phyloP scores from a whole-genome alignment of 2,329 filamentous ascomycete genomes.

The Epichloe typhina region DNA sequence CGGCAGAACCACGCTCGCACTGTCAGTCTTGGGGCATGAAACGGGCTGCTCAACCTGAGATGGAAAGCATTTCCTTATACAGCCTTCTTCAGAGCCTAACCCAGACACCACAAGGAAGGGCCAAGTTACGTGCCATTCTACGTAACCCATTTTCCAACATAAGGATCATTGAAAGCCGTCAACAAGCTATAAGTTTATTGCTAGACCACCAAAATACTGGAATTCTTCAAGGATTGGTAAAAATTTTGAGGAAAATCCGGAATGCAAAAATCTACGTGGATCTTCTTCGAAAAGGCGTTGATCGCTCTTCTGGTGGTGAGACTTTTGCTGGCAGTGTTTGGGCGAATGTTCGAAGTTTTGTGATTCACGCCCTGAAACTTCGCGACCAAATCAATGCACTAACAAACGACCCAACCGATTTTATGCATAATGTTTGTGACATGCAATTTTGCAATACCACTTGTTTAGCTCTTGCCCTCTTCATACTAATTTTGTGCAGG shows the following conservation, averaged over 20 bases:
- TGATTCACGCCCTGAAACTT: slow-evolving; percentile 56
- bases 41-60: slow-evolving; percentile 40
- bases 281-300: slow-evolving; percentile 68
- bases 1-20: slow-evolving; percentile 71
- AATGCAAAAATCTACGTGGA: slow-evolving; percentile 59
- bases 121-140: slow-evolving; percentile 64
- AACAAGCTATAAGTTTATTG: slow-evolving; percentile 55
- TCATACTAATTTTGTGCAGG: not conserved
- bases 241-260: slow-evolving; percentile 55
- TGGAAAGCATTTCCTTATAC: slow-evolving; percentile 74
- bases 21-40: slow-evolving; percentile 54
- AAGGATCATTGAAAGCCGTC: slow-evolving; percentile 54
- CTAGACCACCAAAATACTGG: slow-evolving; percentile 53
- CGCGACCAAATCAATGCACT: slow-evolving; percentile 39
- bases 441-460: not conserved
- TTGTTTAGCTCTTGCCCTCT: not conserved
- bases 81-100: slow-evolving; percentile 67
- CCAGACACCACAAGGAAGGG: slow-evolving; percentile 66
- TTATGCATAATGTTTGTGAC: slow-evolving; percentile 1
- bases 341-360: slow-evolving; percentile 59
- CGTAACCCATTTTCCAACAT: slow-evolving; percentile 63
- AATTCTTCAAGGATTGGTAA: slow-evolving; percentile 39
- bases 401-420: not conserved
- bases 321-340: slow-evolving; percentile 57
- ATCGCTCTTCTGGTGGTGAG: slow-evolving; percentile 29